These are phyloP conservation scores for Umbellularia californica DNA, from an alignment of 164 flowering plant genomes.

Conservation along the genomic window DNA sequence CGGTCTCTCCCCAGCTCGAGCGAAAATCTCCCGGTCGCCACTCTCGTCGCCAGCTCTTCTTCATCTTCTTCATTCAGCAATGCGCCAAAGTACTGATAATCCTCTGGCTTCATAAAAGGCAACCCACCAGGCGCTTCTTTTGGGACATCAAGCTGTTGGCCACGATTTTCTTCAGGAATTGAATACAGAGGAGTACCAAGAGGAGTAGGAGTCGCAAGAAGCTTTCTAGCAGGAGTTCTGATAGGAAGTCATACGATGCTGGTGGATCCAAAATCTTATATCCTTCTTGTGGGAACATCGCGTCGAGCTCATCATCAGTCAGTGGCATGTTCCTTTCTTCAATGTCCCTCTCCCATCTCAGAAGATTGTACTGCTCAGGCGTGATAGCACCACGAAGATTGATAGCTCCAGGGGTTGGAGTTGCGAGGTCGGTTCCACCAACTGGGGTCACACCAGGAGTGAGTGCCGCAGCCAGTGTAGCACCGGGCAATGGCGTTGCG, in stretches of 20 bases:
- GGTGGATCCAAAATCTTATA: conserved; percentile 94
- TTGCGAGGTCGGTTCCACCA: conserved; percentile 80
- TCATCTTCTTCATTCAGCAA: conserved; percentile 88
- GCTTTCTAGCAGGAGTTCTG: conserved; percentile 96
- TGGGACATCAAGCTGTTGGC: conserved; percentile 94
- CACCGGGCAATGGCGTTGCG: conserved; percentile 83
- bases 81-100: conserved; percentile 81
- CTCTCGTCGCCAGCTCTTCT: conserved; percentile 31
- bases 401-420: conserved; percentile 79
- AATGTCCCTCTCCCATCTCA: conserved; percentile 98
- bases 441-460: conserved; percentile 96
- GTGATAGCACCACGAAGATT: conserved; percentile 69
- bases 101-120: conserved; percentile 96
- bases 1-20: too few relatives aligned
- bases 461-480: conserved; percentile 69
- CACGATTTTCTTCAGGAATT: conserved; percentile 93
- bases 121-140: conserved; percentile 50
- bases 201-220: conserved; percentile 95
- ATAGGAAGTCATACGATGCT: conserved; percentile 87
- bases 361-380: conserved; percentile 86
- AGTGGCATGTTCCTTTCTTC: conserved; percentile 94
- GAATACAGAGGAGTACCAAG: conserved; percentile 77
- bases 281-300: conserved; percentile 92
- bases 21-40: too few relatives aligned
- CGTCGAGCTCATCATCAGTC: conserved; percentile 96